Evolutionary conservation across 768 basidiomycete genomes (phyloP).

Genomic region (Mycena alexandri): DNA sequence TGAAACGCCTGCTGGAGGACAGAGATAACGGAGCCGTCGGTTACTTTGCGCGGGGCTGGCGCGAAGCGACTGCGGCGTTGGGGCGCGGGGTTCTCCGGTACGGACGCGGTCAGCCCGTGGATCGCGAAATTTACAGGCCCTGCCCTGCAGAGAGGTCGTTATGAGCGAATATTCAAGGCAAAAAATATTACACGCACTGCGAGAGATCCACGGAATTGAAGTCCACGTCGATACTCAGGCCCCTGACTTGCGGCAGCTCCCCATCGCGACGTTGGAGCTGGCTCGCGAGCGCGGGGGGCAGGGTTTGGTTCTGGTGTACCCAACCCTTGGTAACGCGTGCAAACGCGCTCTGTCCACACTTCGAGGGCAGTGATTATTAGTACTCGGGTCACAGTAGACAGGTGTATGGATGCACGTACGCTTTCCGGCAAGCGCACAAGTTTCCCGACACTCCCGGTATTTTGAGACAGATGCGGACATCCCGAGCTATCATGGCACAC

Average conservation of each 20-base stretch:
- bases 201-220: slow-evolving; percentile 48
- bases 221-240: slow-evolving; percentile 56
- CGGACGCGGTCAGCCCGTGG: slow-evolving; percentile 34
- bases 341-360: slow-evolving; percentile 58
- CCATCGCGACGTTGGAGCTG: slow-evolving; percentile 51
- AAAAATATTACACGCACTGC: slow-evolving; percentile 32
- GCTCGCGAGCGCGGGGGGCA: slow-evolving; percentile 48
- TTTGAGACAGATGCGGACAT: slow-evolving; percentile 26
- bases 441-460: slow-evolving; percentile 56
- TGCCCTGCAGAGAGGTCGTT: slow-evolving; percentile 29
- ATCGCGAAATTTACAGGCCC: slow-evolving; percentile 51
- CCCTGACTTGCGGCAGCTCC: slow-evolving; percentile 51
- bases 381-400: background rate
- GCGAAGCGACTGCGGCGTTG: slow-evolving; percentile 30
- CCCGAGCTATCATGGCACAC: slow-evolving; percentile 51
- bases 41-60: background rate
- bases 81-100: slow-evolving; percentile 19
- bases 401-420: slow-evolving; percentile 47
- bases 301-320: slow-evolving; percentile 58
- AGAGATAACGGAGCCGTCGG: slow-evolving; percentile 33
- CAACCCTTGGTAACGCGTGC: slow-evolving; percentile 57
- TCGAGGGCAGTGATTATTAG: background rate
- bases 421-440: slow-evolving; percentile 66
- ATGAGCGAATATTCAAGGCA: background rate
- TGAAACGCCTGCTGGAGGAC: slow-evolving; percentile 38